Conservation (phyloP, 352 stramenopile genomes). For the Pythium sukuiense region DNA sequence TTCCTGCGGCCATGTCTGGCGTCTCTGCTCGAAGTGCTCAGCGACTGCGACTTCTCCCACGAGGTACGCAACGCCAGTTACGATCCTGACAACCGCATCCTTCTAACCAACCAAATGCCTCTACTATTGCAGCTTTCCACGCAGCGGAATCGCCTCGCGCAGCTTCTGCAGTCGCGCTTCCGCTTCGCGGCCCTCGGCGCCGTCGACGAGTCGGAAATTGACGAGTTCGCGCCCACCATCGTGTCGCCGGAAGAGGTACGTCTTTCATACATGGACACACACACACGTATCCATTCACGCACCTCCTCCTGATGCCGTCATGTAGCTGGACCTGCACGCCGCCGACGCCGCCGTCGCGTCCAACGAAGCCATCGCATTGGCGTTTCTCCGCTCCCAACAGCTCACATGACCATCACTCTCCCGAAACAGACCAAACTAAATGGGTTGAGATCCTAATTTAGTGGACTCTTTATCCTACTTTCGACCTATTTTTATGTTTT, state of each 20-base stretch:
- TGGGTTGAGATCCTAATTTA: constrained; percentile 18
- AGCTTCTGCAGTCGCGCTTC: constrained; percentile 27
- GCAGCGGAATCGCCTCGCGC: constrained; percentile 14
- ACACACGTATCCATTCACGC: background rate
- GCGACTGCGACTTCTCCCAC: constrained; percentile 19
- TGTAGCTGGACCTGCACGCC: background rate
- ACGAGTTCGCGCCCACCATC: constrained; percentile 35
- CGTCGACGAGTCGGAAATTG: constrained; percentile 16
- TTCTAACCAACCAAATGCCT: background rate
- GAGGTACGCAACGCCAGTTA: background rate
- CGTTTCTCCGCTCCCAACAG: constrained; percentile 14
- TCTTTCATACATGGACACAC: background rate
- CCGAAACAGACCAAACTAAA: background rate
- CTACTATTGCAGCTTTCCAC: constrained; percentile 9
- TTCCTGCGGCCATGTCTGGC: constrained; percentile 20
- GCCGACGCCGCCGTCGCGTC: constrained; percentile 8
- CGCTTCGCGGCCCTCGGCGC: constrained; percentile 8
- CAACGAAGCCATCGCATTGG: constrained; percentile 25
- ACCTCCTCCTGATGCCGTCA: background rate
- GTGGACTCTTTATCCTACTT: background rate
- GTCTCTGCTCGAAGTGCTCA: constrained; percentile 36
- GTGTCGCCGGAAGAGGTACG: constrained; percentile 35
- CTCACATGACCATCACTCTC: constrained; percentile 23
- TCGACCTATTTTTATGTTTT: background rate
- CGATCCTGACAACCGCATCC: background rate